Conservation (phyloP, 257 asterid genomes). For the Agastache rugosa region DNA sequence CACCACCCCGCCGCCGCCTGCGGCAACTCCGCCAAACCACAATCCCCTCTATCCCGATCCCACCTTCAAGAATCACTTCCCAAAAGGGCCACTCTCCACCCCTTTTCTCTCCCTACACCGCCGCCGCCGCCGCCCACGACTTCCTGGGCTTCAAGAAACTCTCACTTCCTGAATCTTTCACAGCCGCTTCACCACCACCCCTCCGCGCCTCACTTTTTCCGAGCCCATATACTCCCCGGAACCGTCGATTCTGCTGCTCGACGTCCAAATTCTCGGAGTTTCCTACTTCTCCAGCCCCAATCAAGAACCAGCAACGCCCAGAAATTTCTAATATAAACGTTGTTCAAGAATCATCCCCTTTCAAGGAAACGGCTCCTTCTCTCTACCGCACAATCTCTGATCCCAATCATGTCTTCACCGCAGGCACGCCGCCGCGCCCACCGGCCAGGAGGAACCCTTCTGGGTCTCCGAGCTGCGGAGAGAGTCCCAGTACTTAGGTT, state of each 20-base stretch:
- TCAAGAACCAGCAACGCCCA: constrained; percentile 5
- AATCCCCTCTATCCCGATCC: constrained; percentile 20
- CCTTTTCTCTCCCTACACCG: constrained; percentile 16
- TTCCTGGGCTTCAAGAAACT: constrained; percentile 37
- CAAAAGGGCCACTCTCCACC: constrained; percentile 29
- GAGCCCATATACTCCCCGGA: constrained; percentile 42
- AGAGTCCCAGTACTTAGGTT: constrained; percentile 45
- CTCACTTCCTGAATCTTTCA: constrained; percentile 32
- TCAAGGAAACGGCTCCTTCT: background rate
- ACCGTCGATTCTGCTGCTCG: background rate
- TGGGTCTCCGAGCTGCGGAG: constrained; percentile 41
- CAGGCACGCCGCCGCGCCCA: constrained; percentile 45
- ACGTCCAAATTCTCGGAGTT: background rate
- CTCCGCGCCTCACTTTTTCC: constrained; percentile 53
- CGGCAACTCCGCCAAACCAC: constrained; percentile 33
- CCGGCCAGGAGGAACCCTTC: constrained; percentile 27
- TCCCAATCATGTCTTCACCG: constrained; percentile 35
- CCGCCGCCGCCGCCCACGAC: too few relatives aligned
- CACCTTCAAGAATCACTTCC: constrained; percentile 34
- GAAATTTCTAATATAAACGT: too few relatives aligned
- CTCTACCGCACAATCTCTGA: constrained; percentile 41
- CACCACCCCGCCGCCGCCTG: constrained; percentile 23
- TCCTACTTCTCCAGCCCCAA: background rate
- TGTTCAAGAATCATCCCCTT: too few relatives aligned
- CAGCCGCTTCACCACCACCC: constrained; percentile 22